Evolutionary conservation across 176 grass and related monocot genomes (phyloP).

Genomic region (Oryza glumipatula): DNA sequence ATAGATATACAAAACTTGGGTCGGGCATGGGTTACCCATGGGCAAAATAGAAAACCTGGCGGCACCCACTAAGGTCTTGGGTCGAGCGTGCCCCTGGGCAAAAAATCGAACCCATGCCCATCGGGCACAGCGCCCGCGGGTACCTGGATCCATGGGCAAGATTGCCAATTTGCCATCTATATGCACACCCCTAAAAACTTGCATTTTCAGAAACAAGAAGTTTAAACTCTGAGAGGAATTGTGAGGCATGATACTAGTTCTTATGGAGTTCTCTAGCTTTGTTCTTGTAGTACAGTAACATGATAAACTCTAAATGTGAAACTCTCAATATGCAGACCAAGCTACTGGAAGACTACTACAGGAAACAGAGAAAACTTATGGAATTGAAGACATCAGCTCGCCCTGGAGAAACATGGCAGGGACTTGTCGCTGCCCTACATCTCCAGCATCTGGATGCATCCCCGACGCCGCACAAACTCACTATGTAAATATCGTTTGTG

Average conservation of each 20-base stretch:
- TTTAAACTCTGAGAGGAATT: not conserved
- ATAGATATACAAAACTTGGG: too few species aligned
- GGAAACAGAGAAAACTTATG: constrained; percentile 72
- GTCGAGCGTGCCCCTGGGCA: too few species aligned
- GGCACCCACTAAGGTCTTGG: too few species aligned
- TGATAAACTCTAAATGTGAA: not conserved
- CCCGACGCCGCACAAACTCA: constrained; percentile 64
- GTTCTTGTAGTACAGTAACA: not conserved
- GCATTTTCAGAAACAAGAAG: too few species aligned
- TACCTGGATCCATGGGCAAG: too few species aligned
- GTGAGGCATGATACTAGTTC: not conserved
- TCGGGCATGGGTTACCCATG: too few species aligned
- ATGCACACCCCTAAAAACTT: too few species aligned
- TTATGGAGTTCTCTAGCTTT: not conserved
- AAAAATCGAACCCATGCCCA: too few species aligned
- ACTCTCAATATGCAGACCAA: constrained; percentile 56
- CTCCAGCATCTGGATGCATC: constrained; percentile 84
- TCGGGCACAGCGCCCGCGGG: too few species aligned
- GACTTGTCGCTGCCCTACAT: constrained; percentile 68
- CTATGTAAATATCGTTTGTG: constrained; percentile 39
- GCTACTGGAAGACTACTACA: constrained; percentile 92
- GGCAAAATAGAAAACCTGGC: too few species aligned
- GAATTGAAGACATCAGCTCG: constrained; percentile 77
- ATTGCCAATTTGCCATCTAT: too few species aligned
- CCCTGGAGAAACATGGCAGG: constrained; percentile 83